Base-by-base conservation (phyloP, 768 basidiomycete genomes). In the Candolleomyces aberdarensis region DNA sequence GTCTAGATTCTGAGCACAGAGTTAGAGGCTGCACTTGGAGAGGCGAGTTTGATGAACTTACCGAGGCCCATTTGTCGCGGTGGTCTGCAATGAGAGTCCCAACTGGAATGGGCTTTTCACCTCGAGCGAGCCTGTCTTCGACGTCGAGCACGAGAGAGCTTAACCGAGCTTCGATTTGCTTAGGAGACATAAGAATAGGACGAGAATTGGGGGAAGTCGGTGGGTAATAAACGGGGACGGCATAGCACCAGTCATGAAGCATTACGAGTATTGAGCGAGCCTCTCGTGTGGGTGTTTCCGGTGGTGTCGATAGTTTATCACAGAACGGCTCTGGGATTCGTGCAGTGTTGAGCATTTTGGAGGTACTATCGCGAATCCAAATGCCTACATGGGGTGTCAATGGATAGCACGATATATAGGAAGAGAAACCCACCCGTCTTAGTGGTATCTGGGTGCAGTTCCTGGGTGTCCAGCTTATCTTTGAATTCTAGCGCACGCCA, bases 51-150 rank as follows among this genome's bases (percentile, higher is more conserved):
- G n/a, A 26, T 26, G 46, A 17, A 66, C 83, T 60, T 71, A 94
- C 93, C 69, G 82, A 75, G 11, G 89, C 82, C 96, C 96, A 97
- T 11, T 70, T 76, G 71, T 96, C 92, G 62, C 96, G 80, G 26
- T 88, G 81, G 68, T 96, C 93, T 3, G 89, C 86, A 26, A 86
- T 92, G 50, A 97, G 76, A 0, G 86, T 78, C 8, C 91, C 88
- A 5, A 97, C 77, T 29, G 83, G 80, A 3, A 85, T 71, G 0
- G 89, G 80, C 13, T 65, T 71, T 61, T 92, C 88, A 3, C 87
- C 87, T 0, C 66, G 71, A 3, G 74, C 71, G 6, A 79, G 72
- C 40, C 87, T 80, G 26, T 63, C 63, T 26, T 79, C 74, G 0
- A 85, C 93, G 68, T 97, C 94, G 26, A 73, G 61, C 5, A 83